A percentile compares a stretch with the other conserved stretches of the same genome.
Evolutionary conservation across 768 basidiomycete species (phyloP).

Genomic region (Rhodotorula babjevae): DNA sequence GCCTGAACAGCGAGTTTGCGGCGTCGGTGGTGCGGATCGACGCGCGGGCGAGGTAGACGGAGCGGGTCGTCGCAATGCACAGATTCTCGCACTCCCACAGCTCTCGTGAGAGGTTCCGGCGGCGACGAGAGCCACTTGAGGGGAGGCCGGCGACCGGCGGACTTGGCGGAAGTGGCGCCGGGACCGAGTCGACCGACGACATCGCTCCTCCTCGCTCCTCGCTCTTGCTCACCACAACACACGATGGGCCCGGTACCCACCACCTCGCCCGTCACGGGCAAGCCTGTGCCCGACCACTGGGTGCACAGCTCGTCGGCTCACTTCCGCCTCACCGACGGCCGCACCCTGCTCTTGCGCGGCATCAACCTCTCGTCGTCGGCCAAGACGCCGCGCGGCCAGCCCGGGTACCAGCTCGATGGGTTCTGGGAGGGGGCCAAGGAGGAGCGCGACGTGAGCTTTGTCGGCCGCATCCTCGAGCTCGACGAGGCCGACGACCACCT

Average conservation of each 20-base stretch:
- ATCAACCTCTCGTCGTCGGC: conserved; percentile 86
- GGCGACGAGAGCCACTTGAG: too few species aligned
- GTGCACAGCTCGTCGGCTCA: conserved; percentile 38
- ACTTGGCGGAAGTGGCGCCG: too few species aligned
- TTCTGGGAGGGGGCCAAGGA: conserved; percentile 78
- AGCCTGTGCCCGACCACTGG: conserved; percentile 25
- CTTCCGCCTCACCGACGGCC: conserved; percentile 49
- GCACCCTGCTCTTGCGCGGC: conserved; percentile 80
- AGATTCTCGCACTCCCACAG: too few species aligned
- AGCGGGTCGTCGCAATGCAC: background rate
- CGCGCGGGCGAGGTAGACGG: conserved; percentile 18
- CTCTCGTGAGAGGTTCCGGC: too few species aligned
- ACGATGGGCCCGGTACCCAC: conserved; percentile 12
- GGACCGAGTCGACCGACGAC: background rate
- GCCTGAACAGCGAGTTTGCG: conserved; percentile 28
- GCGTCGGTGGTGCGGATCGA: conserved; percentile 26
- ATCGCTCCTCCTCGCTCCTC: background rate
- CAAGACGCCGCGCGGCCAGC: conserved; percentile 72
- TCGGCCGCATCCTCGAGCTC: conserved; percentile 76
- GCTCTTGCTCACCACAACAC: background rate
- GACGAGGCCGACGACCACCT: conserved; percentile 53
- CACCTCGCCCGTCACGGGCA: conserved; percentile 25
- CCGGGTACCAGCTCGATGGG: conserved; percentile 62
- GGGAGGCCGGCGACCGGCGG: too few species aligned
- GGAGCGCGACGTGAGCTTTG: conserved; percentile 60